Base-by-base conservation (phyloP, 1,139 yeast species). In the Geotrichum bryndzae region DNA sequence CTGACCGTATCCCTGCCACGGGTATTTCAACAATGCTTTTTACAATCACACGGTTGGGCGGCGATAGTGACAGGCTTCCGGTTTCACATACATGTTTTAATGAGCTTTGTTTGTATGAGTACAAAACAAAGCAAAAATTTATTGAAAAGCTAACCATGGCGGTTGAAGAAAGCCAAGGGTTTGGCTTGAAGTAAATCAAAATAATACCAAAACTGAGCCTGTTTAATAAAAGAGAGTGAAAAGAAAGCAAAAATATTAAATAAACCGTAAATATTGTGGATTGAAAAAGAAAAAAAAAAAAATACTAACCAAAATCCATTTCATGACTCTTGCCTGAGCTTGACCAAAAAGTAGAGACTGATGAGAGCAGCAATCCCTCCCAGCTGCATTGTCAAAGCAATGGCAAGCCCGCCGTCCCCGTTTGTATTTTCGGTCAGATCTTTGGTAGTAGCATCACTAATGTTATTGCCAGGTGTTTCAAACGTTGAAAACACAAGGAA, bases 41-140 rank as follows among this genome's bases (percentile, higher is more conserved):
- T 25, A 60, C 61, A 2, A 60, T 62, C 18, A 62, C 65, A 8
- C 45, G 63, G 85, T 86, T 55, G 10, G 86, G 87, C 2, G 78
- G 76, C 1, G 84, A 82, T 64, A 72, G 78, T 59, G 76, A 81
- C 3, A 77, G 87, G 58, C 75, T 91, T 35, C 98, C 98, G 0
- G 76, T 87, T 11, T 92, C 97, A 0, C 98, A 92, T 70, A 94
- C 98, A 0, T 94, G 98, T 69, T 94, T 92, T 76, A 92, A 91
- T 71, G 97, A 92, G 75, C 74, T 94, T 52, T 89, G 94, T 61
- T 67, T 94, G 7, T 88, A 85, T 74, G 84, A 84, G 58, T 94
- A 92, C 72, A 68, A 74, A 6, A 71, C 82, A 3, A 77, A 78
- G 64, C 83, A 79, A 33, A 83, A 82, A 67, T 75, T 92, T 64